Base-by-base conservation (phyloP, 768 basidiomycete genomes). In the Kwoniella botswanensis region DNA sequence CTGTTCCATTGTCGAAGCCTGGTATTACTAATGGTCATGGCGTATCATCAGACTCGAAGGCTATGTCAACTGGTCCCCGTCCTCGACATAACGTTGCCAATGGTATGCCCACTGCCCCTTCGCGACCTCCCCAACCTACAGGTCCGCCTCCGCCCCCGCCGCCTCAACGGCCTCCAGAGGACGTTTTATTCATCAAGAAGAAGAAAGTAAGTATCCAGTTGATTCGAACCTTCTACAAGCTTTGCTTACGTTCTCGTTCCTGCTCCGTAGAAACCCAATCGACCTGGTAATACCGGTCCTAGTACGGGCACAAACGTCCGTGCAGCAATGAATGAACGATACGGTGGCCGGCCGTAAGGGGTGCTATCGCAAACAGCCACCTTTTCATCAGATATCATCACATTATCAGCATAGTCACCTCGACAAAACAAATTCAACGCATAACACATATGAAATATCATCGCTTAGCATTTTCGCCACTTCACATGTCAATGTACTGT, bases 151-250 rank as follows among this genome's bases (percentile, higher is more conserved):
- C 71, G 35, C 72, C 58, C 22, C 67, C 69, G 2, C 65, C 54
- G 12, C 75, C 67, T 7, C 65, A 72, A 26, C 41, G 68, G 29
- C 42, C 67, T 13, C 42, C 72, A 4, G 77, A 79, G 56, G 75
- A 79, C 43, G 68, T 73, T 5, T 43, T 79, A 50, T 76, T 79
- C 54, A 72, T 76, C 60, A 79, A 76, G 50, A 79, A 75, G 70
- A 79, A 79, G 57, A 79, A 79, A 72, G 73, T 73, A 42, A 41
- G 74, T 71, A 4, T 26, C 18, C 24, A n/a, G 13, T 41, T 12
- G 24, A 1, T 35, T 7, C 22, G 58, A 35, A 18, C 18, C 12
- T 35, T 60, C 24, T 44, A 10, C 43, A 42, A 50, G 12, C 35
- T 15, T 29, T 44, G 41, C 11, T 46, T 52, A 24, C 35, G 59